Evolutionary conservation across 2,329 filamentous ascomycete genomes (phyloP).

Genomic region (Pezicula radicicola): DNA sequence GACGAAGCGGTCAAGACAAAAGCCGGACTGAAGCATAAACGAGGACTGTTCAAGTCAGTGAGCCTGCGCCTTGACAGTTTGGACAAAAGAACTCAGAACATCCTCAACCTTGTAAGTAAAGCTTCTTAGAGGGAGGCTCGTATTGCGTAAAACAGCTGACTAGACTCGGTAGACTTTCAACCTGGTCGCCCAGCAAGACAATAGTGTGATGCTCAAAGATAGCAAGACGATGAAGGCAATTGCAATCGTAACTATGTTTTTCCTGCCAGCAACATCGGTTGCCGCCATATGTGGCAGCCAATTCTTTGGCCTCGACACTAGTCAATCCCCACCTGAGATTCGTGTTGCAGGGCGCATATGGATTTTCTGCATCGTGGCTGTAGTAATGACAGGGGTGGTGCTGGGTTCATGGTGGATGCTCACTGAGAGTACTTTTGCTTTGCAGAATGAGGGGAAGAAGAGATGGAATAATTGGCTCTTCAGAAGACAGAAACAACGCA

Average conservation of each 20-base stretch:
- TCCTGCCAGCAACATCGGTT: slow-evolving; percentile 34
- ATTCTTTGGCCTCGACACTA: slow-evolving; percentile 4
- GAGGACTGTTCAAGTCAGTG: slow-evolving; percentile 30
- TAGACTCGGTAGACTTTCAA: no score
- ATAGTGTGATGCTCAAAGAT: slow-evolving; percentile 31
- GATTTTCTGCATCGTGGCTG: no score
- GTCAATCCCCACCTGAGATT: no score
- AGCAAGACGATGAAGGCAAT: slow-evolving; percentile 36
- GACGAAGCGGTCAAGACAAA: slow-evolving; percentile 13
- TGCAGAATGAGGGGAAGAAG: no score
- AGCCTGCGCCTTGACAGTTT: slow-evolving; percentile 32
- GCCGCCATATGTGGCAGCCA: slow-evolving; percentile 28
- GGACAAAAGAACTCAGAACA: slow-evolving; percentile 32
- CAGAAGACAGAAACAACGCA: no score
- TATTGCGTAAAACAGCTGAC: no score
- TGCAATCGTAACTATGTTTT: slow-evolving; percentile 34
- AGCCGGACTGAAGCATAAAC: slow-evolving; percentile 14
- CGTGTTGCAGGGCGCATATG: no score
- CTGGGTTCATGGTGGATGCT: no score
- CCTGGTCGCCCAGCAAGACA: slow-evolving; percentile 34
- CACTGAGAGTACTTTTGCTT: no score
- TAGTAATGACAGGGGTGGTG: no score
- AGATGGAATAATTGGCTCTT: no score
- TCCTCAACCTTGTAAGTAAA: slow-evolving; percentile 30
- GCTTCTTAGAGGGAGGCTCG: no score